Evolutionary conservation across 371 early-diverging fungal species (phyloP).

Genomic region (Gilbertella persicaria): DNA sequence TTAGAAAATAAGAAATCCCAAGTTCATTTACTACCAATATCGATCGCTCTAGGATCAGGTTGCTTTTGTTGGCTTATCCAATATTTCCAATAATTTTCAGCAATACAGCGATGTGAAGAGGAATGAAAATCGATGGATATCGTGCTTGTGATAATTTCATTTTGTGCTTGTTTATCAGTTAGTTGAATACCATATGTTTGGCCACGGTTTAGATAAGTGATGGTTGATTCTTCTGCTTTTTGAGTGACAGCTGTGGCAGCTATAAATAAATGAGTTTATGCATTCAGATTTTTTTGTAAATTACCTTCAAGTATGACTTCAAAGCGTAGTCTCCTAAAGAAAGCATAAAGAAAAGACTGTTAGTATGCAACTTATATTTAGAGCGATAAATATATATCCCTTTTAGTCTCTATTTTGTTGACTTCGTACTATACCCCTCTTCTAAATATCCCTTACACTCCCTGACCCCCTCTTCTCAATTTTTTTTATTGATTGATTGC

Average conservation of each 20-base stretch:
- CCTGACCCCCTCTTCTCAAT: no score
- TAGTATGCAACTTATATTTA: slow-evolving; percentile 3
- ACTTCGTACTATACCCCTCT: no score
- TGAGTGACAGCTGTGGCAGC: slow-evolving; percentile 32
- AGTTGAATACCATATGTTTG: slow-evolving; percentile 59
- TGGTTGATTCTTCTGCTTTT: slow-evolving; percentile 26
- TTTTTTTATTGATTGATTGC: no score
- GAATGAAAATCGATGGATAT: slow-evolving; percentile 76
- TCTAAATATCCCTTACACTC: no score
- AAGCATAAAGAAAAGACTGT: neutral
- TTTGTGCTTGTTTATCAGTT: slow-evolving; percentile 46
- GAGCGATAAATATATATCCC: slow-evolving; percentile 3
- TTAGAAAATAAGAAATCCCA: neutral
- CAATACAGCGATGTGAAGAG: slow-evolving; percentile 69
- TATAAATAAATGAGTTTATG: slow-evolving; percentile 5
- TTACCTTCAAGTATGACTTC: slow-evolving; percentile 33
- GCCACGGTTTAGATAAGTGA: slow-evolving; percentile 41
- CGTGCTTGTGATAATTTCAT: slow-evolving; percentile 57
- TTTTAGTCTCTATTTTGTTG: no score
- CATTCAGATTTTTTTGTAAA: neutral
- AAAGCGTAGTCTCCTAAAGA: slow-evolving; percentile 23
- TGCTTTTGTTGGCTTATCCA: slow-evolving; percentile 74
- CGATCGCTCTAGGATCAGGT: slow-evolving; percentile 63
- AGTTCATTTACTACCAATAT: slow-evolving; percentile 48
- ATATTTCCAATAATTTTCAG: slow-evolving; percentile 74